Conservation (phyloP, 495 filamentous ascomycete species). For the Xylaria cubensis region DNA sequence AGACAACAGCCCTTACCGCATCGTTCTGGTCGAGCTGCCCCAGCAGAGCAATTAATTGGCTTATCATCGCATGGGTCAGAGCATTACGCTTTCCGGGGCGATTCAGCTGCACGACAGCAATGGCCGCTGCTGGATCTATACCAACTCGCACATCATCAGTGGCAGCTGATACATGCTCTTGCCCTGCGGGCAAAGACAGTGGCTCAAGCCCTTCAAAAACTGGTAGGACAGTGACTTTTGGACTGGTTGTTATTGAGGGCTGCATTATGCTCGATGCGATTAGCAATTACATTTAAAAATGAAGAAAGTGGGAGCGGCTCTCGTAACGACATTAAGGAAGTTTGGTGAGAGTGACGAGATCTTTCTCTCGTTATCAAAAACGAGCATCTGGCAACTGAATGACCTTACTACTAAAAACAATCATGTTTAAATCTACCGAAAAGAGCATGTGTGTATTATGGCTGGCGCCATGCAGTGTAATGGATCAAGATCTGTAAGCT, state of each 20-base stretch:
- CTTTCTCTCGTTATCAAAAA: neutral
- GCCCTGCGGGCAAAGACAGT: neutral
- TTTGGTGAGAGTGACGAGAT: neutral
- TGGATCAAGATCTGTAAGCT: neutral
- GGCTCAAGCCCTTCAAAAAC: slow-evolving; percentile 23
- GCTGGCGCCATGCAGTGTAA: neutral
- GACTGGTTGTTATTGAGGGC: neutral
- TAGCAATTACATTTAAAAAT: neutral
- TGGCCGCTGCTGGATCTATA: slow-evolving; percentile 32
- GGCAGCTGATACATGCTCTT: neutral
- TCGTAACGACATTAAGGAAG: neutral
- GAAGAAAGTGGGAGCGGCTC: neutral
- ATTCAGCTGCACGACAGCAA: slow-evolving; percentile 45
- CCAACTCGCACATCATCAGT: slow-evolving; percentile 25
- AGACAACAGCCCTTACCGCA: slow-evolving; percentile 40
- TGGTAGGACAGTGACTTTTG: slow-evolving; percentile 1
- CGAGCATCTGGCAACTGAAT: neutral
- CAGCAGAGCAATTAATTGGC: slow-evolving; percentile 34
- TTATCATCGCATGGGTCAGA: slow-evolving; percentile 43
- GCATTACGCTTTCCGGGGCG: slow-evolving; percentile 49
- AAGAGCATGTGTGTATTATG: slow-evolving; percentile 1
- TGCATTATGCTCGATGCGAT: slow-evolving; percentile 3
- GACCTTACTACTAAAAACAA: neutral
- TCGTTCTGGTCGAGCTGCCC: slow-evolving; percentile 33
- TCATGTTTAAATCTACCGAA: neutral